phyloP scores from a whole-genome alignment of 164 flowering plant species.

The Stephania cephalantha region DNA sequence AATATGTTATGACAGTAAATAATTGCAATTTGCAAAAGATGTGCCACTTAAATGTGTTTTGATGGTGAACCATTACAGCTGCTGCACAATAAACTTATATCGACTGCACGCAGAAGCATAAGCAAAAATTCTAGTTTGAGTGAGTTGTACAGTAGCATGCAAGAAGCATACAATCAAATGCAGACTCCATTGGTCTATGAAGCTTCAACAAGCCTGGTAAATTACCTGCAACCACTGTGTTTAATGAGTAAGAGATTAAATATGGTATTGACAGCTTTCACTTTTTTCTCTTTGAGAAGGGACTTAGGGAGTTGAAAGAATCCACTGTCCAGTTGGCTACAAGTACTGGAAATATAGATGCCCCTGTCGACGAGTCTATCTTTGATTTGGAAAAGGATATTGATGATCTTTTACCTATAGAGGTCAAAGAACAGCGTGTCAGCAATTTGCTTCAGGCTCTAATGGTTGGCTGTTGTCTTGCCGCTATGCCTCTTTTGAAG shows the following conservation, averaged over 20 bases:
- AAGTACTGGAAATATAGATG: slow-evolving; percentile 63
- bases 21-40: slow-evolving; percentile 58
- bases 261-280: background rate
- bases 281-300: slow-evolving; percentile 33
- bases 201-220: slow-evolving; percentile 64
- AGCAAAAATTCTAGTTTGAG: slow-evolving; percentile 60
- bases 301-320: slow-evolving; percentile 81
- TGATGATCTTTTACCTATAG: slow-evolving; percentile 86
- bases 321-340: slow-evolving; percentile 74
- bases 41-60: background rate
- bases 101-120: slow-evolving; percentile 68
- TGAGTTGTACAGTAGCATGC: slow-evolving; percentile 76
- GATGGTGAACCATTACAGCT: slow-evolving; percentile 38
- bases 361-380: slow-evolving; percentile 77
- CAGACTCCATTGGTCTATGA: slow-evolving; percentile 89
- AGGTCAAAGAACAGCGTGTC: slow-evolving; percentile 90
- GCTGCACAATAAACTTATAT: slow-evolving; percentile 71
- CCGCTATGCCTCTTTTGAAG: slow-evolving; percentile 89
- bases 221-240: background rate
- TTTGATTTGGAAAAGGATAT: slow-evolving; percentile 89
- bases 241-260: background rate
- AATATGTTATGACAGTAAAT: background rate
- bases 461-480: slow-evolving; percentile 86
- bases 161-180: slow-evolving; percentile 83
- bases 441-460: slow-evolving; percentile 94